phyloP scores from a whole-genome alignment of 306 rosid genomes.

The Cucurbita ficifolia region DNA sequence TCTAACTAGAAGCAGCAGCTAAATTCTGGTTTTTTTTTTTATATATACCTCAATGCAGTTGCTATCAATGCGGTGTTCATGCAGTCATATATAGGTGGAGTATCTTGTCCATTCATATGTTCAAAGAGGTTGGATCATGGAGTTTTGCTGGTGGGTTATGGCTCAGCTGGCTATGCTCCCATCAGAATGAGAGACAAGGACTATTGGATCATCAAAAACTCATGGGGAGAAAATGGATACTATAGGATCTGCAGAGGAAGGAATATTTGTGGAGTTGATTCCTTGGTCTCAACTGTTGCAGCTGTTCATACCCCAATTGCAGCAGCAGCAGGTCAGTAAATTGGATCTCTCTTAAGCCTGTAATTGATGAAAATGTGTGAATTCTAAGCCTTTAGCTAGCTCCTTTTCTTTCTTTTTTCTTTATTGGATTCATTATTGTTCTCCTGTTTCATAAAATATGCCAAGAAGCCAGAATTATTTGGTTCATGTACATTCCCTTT shows the following conservation, averaged over 20 bases:
- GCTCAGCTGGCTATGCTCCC: conserved; percentile 60
- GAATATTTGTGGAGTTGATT: conserved; percentile 79
- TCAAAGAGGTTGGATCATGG: conserved; percentile 68
- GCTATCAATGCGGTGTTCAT: conserved; percentile 89
- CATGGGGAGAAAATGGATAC: conserved; percentile 93
- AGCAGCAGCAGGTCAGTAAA: conserved; percentile 1
- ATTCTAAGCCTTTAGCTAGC: neutral
- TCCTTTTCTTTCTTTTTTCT: too few species aligned
- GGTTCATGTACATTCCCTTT: too few species aligned
- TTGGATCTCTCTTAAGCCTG: neutral
- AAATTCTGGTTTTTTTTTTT: neutral
- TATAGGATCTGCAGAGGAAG: conserved; percentile 79
- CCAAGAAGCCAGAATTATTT: too few species aligned
- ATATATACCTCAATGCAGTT: conserved; percentile 31
- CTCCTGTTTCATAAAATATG: too few species aligned
- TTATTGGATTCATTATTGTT: too few species aligned
- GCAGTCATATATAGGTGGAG: conserved; percentile 89
- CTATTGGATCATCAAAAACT: conserved; percentile 86
- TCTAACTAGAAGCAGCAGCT: neutral
- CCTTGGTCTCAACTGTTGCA: conserved; percentile 75
- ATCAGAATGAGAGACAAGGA: conserved; percentile 75
- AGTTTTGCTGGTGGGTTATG: conserved; percentile 74
- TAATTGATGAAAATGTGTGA: neutral
- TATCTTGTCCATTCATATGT: conserved; percentile 89
- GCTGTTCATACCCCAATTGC: conserved; percentile 24